phyloP scores from a whole-genome alignment of 257 asterid genomes.

The Capsicum pubescens region DNA sequence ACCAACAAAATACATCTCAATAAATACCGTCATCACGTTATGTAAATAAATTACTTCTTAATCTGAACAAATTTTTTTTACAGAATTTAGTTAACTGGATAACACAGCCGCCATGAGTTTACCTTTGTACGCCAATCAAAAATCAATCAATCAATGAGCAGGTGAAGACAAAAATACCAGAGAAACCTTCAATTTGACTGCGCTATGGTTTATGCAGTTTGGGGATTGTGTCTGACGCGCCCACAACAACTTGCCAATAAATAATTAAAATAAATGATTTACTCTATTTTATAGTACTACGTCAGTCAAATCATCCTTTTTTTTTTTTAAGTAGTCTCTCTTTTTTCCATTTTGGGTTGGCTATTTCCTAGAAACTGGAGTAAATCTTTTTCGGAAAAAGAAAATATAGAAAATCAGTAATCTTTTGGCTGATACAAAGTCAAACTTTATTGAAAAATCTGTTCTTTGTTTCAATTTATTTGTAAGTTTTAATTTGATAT shows the following conservation, averaged over 20 bases:
- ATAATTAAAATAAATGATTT: neutral
- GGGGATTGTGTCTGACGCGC: slow-evolving; percentile 2
- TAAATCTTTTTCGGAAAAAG: neutral
- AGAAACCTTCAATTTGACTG: neutral
- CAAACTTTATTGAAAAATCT: neutral
- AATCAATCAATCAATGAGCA: slow-evolving; percentile 14
- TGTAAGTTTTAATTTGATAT: no score
- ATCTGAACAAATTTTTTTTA: neutral
- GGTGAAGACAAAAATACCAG: neutral
- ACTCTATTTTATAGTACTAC: neutral
- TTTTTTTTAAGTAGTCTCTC: no score
- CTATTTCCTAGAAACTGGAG: neutral
- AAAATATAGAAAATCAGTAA: neutral
- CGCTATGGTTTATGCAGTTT: neutral
- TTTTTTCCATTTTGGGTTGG: neutral
- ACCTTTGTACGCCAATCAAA: slow-evolving; percentile 5
- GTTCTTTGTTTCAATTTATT: neutral
- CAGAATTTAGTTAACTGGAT: neutral
- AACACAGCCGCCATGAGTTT: slow-evolving; percentile 19
- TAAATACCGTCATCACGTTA: neutral
- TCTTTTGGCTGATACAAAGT: neutral
- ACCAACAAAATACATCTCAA: slow-evolving; percentile 6
- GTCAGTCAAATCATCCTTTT: neutral
- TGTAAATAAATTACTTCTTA: neutral
- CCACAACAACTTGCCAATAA: neutral